A percentile compares a stretch with the other conserved stretches of the same genome.
Evolutionary conservation across 208 protist genomes (phyloP).

Genomic region (Crithidia acanthocephali): DNA sequence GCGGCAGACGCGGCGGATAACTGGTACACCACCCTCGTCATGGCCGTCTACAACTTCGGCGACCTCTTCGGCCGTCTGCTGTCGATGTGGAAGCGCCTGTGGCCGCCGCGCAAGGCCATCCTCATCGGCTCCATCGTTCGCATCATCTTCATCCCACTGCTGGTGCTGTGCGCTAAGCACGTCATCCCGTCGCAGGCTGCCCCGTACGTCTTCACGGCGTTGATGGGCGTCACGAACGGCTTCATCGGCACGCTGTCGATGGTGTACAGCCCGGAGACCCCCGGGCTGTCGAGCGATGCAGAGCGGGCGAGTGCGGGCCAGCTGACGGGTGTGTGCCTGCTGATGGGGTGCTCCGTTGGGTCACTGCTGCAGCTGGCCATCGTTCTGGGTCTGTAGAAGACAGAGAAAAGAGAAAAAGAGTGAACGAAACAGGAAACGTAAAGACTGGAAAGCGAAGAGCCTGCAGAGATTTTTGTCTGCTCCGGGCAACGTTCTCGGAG

Average conservation of each 20-base stretch:
- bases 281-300: conserved; percentile 44
- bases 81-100: conserved; percentile 53
- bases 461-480: too few relatives aligned
- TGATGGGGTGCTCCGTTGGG: conserved; percentile 69
- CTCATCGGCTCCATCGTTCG: conserved; percentile 49
- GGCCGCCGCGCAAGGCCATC: conserved; percentile 40
- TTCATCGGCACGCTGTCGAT: conserved; percentile 79
- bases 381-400: conserved; percentile 22
- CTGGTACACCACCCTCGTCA: conserved; percentile 79
- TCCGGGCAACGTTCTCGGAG: too few relatives aligned
- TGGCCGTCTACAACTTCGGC: conserved; percentile 70
- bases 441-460: too few relatives aligned
- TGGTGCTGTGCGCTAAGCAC: conserved; percentile 68
- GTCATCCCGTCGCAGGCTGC: conserved; percentile 55
- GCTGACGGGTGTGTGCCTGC: conserved; percentile 59
- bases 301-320: conserved; percentile 72
- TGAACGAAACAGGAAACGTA: background rate
- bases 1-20: conserved; percentile 48
- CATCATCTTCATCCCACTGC: conserved; percentile 72
- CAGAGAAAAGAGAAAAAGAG: background rate
- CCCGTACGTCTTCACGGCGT: conserved; percentile 52
- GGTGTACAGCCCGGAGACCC: conserved; percentile 68
- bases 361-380: conserved; percentile 70
- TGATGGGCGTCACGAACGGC: conserved; percentile 71
- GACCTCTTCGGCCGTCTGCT: conserved; percentile 68